Base-by-base conservation (phyloP, 139 green algal genomes). In the Edaphochlamys debaryana region DNA sequence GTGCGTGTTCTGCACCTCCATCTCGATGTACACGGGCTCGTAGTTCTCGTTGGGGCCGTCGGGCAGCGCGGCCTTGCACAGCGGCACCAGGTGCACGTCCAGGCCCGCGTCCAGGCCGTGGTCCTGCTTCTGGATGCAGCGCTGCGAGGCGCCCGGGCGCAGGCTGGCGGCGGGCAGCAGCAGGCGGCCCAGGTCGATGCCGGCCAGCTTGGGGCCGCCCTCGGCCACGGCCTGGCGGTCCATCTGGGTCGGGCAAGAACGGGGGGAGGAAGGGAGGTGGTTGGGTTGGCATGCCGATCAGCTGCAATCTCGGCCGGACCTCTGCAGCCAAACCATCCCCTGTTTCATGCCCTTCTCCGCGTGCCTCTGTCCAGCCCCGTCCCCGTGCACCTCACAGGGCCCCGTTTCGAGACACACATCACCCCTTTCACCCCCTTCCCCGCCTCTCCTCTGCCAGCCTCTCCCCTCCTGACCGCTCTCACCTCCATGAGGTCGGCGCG, bases 41-140 rank as follows among this genome's bases (percentile, higher is more conserved):
- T 89, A 60, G 15, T 45, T 25, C 54, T 25, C 69, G 42, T 38
- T 48, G 30, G 50, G 45, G 56, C 69, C 68, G 69, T 87, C 87
- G 36, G 87, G 82, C 90, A 97, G 87, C 27, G 95, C 96, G 11
- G 93, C 87, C 72, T 88, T 86, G 81, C 91, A 95, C 29, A 89
- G 81, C 36, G 87, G 79, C 75, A 99, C 94, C 54, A 99, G 94
- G 69, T 93, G 70, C 62, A 93, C 81, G 86, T 99, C 95, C 60
- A 99, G 87, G 0, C 91, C 91, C 0, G 88, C 79, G 75, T 98
- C 93, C 80, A 99, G 90, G 9, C 89, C 94, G 85, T 99, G 96
- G 85, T 99, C 95, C 87, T 96, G 92, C 74, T 90, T 89, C 63
- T 80, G 84, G 13, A 92, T 62, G 73, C 89, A 95, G 81, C 78